Base-by-base conservation (phyloP, 106 monocot genomes). In the Apostasia ramifera region DNA sequence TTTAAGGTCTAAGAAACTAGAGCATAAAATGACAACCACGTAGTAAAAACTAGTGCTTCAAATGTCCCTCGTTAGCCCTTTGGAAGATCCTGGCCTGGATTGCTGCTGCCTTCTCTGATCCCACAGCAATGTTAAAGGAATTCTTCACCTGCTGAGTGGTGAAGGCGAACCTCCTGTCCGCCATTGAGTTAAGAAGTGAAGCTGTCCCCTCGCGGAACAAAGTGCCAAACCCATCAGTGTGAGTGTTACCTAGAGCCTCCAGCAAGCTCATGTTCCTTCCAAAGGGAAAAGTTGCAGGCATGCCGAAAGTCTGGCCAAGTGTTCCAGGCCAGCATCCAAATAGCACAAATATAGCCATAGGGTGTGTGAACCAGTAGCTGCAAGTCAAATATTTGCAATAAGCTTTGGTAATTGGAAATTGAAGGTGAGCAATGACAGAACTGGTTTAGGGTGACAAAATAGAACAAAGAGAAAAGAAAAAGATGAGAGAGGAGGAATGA, bases 301-400 rank as follows among this genome's bases (percentile, higher is more conserved):
- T 7, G 26, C 75, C 69, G 5, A 76, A 76, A 8, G 62, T 48
- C 13, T 61, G 60, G 8, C 68, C 75, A 0, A 76, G 40, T 7
- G 75, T 76, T 68, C 68, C 69, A 26, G 26, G 26, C 75, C 75
- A 76, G 54, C 62, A 68, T 2, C 75, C 75, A 8, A 76, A 76
- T 5, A 76, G 59, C 2, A 68, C 68, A 68, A 68, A 76, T 61
- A 76, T 39, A 6, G 68, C 42, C 3, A 52, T 62, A 4, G 75
- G 75, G 68, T 76, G 68, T 5, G 68, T 47, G 54, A 51, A 43
- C 75, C 75, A 76, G 67, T 53, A 76, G 60, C 75, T 76, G 58
- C 8, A 45, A 60, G 43, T n/a, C 6, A 65, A 37, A 12, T 0
- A 2, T 5, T 47, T 15, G 46, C 48, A 48, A 1, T 26, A 12